Conservation (phyloP, 106 monocot genomes). For the Dendrobium officinale region DNA sequence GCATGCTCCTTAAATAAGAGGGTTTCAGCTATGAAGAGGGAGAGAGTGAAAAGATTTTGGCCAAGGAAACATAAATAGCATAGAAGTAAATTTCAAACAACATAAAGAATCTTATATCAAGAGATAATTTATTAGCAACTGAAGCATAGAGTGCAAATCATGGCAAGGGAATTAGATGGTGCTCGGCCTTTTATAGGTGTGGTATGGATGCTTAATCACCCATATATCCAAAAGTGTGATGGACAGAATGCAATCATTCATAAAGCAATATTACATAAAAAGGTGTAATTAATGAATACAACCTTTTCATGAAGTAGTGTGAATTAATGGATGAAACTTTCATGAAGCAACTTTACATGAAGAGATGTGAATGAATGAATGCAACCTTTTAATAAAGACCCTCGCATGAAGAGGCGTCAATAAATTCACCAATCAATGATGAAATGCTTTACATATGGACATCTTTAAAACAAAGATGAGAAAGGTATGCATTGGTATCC, state of each 20-base stretch:
- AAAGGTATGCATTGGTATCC: too few species aligned
- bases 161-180: conserved; percentile 1
- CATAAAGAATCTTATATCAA: neutral
- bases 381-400: neutral
- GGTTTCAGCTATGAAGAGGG: neutral
- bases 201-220: neutral
- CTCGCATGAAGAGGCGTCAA: neutral
- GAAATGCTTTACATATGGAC: too few species aligned
- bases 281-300: neutral
- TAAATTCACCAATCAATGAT: too few species aligned
- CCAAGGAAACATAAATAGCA: neutral
- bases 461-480: too few species aligned
- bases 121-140: neutral
- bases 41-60: neutral
- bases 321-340: neutral
- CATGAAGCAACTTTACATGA: neutral
- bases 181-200: neutral
- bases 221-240: neutral
- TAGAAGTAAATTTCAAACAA: neutral
- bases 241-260: neutral
- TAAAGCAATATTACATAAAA: neutral
- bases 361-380: neutral
- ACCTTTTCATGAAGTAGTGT: neutral
- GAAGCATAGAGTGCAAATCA: neutral
- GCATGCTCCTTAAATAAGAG: neutral